Conservation (phyloP, 2,329 filamentous ascomycete species). For the Botrytis paeoniae region DNA sequence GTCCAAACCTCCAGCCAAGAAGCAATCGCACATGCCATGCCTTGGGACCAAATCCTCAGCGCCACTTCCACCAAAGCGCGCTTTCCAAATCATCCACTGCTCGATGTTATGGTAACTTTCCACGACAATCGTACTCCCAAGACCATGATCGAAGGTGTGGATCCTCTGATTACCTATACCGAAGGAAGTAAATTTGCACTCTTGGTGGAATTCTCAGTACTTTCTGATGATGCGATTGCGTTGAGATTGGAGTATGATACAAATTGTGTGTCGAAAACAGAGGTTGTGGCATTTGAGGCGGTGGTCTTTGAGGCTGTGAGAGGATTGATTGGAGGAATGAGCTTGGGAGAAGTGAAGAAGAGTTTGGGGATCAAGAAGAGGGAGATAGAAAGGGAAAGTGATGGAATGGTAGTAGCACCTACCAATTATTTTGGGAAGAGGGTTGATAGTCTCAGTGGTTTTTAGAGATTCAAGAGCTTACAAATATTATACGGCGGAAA, state of each 20-base stretch:
- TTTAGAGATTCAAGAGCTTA: not conserved
- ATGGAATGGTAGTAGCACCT: not conserved
- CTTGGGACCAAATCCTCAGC: conserved; percentile 36
- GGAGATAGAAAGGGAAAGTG: not conserved
- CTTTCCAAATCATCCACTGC: conserved; percentile 28
- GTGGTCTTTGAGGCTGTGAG: not conserved
- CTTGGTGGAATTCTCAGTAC: not conserved
- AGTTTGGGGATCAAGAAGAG: not conserved
- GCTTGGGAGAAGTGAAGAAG: not conserved
- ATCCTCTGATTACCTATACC: conserved; percentile 6
- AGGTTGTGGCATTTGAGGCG: not conserved
- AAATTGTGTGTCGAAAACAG: not conserved
- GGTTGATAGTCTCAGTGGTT: not conserved
- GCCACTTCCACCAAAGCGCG: conserved; percentile 22
- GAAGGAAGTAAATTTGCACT: conserved; percentile 14
- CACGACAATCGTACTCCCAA: conserved; percentile 23
- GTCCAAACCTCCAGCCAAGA: conserved; percentile 30
- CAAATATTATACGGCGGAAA: not conserved
- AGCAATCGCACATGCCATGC: conserved; percentile 36
- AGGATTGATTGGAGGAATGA: not conserved
- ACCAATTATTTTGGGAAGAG: conserved; percentile 5
- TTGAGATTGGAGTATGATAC: conserved; percentile 12
- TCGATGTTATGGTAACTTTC: conserved; percentile 32
- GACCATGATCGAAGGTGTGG: not conserved
- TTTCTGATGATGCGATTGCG: not conserved